phyloP scores from a whole-genome alignment of 306 rosid species.

The Citrullus mucosospermus region DNA sequence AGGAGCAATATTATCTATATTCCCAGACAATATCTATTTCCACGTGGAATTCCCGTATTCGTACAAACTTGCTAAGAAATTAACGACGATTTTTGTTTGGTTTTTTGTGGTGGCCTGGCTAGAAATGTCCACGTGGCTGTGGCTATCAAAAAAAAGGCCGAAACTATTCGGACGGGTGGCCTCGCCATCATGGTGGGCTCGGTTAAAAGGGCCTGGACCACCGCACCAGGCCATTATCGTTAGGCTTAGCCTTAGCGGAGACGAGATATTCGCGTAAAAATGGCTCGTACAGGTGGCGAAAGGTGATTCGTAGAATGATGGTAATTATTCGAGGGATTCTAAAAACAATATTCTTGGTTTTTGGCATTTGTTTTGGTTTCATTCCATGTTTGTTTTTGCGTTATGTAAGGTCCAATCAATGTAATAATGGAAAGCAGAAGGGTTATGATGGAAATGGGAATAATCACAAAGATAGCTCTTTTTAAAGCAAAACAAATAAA shows the following conservation, averaged over 20 bases:
- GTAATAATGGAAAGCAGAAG: conserved; percentile 29
- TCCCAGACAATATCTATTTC: neutral
- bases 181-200: conserved; percentile 29
- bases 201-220: conserved; percentile 35
- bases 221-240: neutral
- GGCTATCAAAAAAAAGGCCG: neutral
- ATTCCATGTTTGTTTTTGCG: conserved; percentile 24
- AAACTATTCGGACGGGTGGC: neutral
- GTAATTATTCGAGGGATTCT: too few relatives aligned
- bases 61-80: neutral
- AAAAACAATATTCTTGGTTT: neutral
- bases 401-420: conserved; percentile 45
- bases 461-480: conserved; percentile 33
- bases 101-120: neutral
- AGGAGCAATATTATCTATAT: neutral
- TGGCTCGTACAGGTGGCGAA: conserved; percentile 9
- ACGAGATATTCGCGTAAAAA: neutral
- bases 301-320: neutral
- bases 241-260: neutral
- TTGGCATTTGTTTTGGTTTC: neutral
- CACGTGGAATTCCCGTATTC: neutral
- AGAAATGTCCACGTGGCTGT: conserved; percentile 10
- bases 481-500: neutral
- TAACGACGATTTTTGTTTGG: neutral
- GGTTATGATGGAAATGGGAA: conserved; percentile 36